A percentile compares a stretch with the other conserved stretches of the same genome.
Conservation (phyloP, 306 rosid species). For the Herpetospermum pedunculosum region DNA sequence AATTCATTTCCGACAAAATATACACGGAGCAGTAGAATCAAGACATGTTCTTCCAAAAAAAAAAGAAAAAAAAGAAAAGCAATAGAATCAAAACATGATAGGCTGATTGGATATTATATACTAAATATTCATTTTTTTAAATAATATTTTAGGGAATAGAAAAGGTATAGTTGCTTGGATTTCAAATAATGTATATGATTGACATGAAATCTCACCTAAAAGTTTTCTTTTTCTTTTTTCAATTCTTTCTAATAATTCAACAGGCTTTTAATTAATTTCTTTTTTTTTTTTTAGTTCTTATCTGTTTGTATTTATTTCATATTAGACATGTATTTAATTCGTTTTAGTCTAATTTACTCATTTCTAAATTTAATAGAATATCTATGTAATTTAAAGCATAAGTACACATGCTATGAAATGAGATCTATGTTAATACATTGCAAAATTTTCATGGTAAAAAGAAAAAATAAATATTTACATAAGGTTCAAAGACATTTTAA, state of each 20-base stretch:
- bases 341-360: too few species aligned
- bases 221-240: neutral
- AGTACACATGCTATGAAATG: too few species aligned
- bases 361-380: too few species aligned
- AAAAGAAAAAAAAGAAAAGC: too few species aligned
- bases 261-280: neutral
- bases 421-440: too few species aligned
- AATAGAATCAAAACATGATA: neutral
- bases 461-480: too few species aligned
- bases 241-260: neutral
- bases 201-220: constrained; percentile 1
- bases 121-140: neutral
- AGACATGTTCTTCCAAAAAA: too few species aligned
- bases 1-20: constrained; percentile 29
- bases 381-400: neutral
- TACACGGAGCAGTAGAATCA: neutral
- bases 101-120: neutral
- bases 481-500: too few species aligned
- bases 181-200: neutral
- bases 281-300: neutral
- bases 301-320: neutral
- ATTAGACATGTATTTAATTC: neutral
- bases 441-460: too few species aligned
- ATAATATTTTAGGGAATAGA: neutral
- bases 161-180: neutral